Conservation (phyloP, 2,329 filamentous ascomycete genomes). For the Diplodia mutila region DNA sequence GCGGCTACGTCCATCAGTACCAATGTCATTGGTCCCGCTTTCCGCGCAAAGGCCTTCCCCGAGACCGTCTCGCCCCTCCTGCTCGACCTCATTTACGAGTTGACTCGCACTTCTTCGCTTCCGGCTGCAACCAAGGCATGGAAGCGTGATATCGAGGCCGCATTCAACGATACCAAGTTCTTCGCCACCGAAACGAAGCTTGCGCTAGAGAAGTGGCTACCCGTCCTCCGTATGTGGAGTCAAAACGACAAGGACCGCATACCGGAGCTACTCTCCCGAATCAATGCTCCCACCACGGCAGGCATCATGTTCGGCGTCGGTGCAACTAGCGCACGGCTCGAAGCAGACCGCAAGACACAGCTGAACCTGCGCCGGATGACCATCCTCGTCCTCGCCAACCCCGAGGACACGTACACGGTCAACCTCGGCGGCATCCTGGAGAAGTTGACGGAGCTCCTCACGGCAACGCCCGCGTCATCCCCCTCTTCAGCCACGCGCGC, state of each 20-base stretch:
- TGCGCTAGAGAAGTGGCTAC: conserved; percentile 76
- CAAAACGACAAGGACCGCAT: conserved; percentile 86
- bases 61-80: conserved; percentile 76
- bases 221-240: conserved; percentile 81
- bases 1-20: conserved; percentile 81
- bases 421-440: conserved; percentile 76
- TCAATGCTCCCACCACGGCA: conserved; percentile 85
- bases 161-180: conserved; percentile 87
- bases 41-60: conserved; percentile 85
- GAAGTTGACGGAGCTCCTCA: conserved; percentile 83
- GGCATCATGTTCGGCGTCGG: conserved; percentile 99
- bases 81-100: conserved; percentile 73
- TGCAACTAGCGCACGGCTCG: conserved; percentile 87
- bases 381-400: conserved; percentile 75
- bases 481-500: conserved; percentile 87
- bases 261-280: conserved; percentile 75
- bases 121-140: conserved; percentile 83
- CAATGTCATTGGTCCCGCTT: conserved; percentile 77
- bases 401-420: conserved; percentile 76
- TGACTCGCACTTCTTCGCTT: conserved; percentile 63
- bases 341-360: conserved; percentile 91
- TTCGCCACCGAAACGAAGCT: conserved; percentile 71
- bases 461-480: conserved; percentile 83
- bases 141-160: conserved; percentile 90
- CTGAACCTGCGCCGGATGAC: conserved; percentile 84